Base-by-base conservation (phyloP, 2,329 filamentous ascomycete species). In the Acrocalymma vagum region DNA sequence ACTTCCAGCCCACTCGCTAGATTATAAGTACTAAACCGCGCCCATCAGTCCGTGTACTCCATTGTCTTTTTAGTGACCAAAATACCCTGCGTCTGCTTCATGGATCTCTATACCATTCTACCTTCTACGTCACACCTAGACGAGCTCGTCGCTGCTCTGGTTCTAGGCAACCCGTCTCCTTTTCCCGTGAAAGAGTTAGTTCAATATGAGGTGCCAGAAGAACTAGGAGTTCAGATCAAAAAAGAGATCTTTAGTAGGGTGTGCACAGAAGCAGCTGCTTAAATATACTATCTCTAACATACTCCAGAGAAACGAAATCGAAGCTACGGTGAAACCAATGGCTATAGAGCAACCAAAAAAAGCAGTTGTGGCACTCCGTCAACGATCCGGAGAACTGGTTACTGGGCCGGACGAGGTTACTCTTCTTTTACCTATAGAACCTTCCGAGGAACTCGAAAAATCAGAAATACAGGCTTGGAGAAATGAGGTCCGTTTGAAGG, bases 41-140 rank as follows among this genome's bases (percentile, higher is more conserved):
- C 13, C 6, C 15, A 14, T 14, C 26, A 29, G 26, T 29, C 26
- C 26, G n/a, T 14, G 8, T n/a, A 8, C 23, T 8, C 23, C n/a
- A 24, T 24, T n/a, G 11, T 29, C 26, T 29, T 29, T 29, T 7
- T 14, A 7, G 26, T n/a, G 23, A 8, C 23, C 23, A 24, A n/a
- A 24, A n/a, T 24, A 29, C 26, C 26, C 13, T 14, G 15, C 26
- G 26, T 29, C 26, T 29, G 8, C 8, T 29, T 14, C 26, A 29
- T 29, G 26, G 6, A 10, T 14, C 26, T 29, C n/a, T 14, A 29
- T 29, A 29, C 26, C 26, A 14, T 29, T 29, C 26, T 29, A 14
- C 13, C 26, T 29, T 29, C 26, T 8, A 29, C 8, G 7, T 7
- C n/a, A 24, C 23, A 14, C 15, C 13, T 29, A 29, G 26, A 14